A percentile compares a stretch with the other conserved stretches of the same genome.
phyloP scores from a whole-genome alignment of 1,284 basidiomycete genomes.

The Inonotus hispidus region DNA sequence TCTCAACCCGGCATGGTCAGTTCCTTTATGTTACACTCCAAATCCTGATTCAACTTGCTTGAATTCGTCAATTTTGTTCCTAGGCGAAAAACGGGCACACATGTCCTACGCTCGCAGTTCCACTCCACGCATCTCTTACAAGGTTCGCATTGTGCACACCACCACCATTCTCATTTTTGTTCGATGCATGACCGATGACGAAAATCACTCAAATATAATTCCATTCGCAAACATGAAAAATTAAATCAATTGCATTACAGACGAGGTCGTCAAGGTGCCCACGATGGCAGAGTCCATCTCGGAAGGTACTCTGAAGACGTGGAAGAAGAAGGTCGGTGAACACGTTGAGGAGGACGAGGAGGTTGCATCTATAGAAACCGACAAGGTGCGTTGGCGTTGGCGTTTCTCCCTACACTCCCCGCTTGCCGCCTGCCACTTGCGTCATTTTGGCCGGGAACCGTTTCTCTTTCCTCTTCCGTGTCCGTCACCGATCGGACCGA shows the following conservation, averaged over 20 bases:
- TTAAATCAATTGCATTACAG: conserved; percentile 31
- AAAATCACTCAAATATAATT: no score
- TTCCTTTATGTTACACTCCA: conserved; percentile 1
- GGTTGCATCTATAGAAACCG: conserved; percentile 96
- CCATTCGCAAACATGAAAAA: neutral
- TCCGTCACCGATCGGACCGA: neutral
- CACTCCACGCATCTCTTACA: conserved; percentile 63
- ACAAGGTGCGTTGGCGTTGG: conserved; percentile 64
- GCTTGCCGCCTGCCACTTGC: conserved; percentile 39
- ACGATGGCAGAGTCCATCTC: conserved; percentile 99
- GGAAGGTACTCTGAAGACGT: conserved; percentile 94
- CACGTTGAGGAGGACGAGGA: conserved; percentile 91
- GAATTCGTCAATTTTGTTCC: neutral
- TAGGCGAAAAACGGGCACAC: conserved; percentile 43
- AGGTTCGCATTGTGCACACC: conserved; percentile 38
- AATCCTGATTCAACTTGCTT: conserved; percentile 2
- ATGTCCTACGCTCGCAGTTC: conserved; percentile 53
- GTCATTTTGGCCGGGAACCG: conserved; percentile 16
- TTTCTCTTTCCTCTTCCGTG: conserved; percentile 3
- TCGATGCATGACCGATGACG: conserved; percentile 12
- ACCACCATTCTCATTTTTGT: neutral
- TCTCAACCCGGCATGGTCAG: conserved; percentile 49
- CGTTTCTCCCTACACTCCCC: neutral
- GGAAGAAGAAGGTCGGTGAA: conserved; percentile 94
- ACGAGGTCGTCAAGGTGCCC: conserved; percentile 92